These are phyloP conservation scores for Novymonas esmeraldas DNA, from an alignment of 208 protist species.

Conservation along the genomic window DNA sequence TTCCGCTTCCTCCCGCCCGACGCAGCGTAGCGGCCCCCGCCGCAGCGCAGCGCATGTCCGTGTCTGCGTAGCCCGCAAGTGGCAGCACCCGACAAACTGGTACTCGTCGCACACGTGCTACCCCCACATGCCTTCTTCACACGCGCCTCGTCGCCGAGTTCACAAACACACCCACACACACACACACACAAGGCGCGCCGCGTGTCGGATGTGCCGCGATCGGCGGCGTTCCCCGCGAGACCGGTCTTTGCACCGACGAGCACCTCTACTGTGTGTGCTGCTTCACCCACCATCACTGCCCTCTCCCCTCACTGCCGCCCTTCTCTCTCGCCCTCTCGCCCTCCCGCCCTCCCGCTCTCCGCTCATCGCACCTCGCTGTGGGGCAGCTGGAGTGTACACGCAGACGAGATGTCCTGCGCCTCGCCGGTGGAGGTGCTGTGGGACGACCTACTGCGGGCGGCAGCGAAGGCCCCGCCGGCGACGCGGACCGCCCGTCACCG, in stretches of 20 bases:
- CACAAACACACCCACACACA: too few species aligned
- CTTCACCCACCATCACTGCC: neutral
- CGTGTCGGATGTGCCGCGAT: too few species aligned
- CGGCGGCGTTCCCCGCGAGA: neutral
- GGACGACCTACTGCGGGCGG: slow-evolving; percentile 21
- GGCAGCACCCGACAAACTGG: too few species aligned
- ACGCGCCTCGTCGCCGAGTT: too few species aligned
- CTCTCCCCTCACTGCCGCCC: neutral
- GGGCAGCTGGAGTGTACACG: too few species aligned
- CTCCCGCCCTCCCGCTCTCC: neutral
- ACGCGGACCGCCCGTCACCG: neutral
- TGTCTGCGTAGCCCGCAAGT: too few species aligned
- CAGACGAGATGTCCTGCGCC: slow-evolving; percentile 1
- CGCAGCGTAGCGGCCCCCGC: neutral
- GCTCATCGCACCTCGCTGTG: neutral
- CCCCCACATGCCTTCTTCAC: too few species aligned
- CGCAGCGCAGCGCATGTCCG: neutral
- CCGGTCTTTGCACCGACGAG: neutral
- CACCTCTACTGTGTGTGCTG: neutral
- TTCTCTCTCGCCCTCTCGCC: neutral
- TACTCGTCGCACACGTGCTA: neutral
- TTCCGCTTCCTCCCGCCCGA: slow-evolving; percentile 56
- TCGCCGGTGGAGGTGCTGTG: slow-evolving; percentile 24
- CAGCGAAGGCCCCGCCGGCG: neutral
- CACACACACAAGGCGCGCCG: too few species aligned